These are phyloP conservation scores for Plasmodium falciparum DNA, from an alignment of 169 alveolate species.

Conservation along the genomic window DNA sequence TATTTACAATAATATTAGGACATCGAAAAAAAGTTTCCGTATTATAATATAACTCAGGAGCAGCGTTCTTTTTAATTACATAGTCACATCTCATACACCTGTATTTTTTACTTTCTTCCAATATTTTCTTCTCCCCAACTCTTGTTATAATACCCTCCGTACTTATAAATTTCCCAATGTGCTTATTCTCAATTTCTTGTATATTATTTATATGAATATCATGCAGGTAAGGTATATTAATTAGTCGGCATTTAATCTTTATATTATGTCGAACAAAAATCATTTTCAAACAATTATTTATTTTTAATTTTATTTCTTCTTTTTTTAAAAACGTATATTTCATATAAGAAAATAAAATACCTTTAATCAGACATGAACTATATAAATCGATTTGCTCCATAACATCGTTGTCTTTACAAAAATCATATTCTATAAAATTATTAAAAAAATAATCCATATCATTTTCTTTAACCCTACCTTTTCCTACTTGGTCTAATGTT, in stretches of 20 bases:
- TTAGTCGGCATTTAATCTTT: constrained; percentile 48
- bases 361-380: constrained; percentile 60
- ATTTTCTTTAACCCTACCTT: background rate
- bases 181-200: constrained; percentile 65
- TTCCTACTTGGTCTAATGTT: background rate
- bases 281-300: constrained; percentile 66
- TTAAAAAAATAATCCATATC: background rate
- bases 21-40: constrained; percentile 70
- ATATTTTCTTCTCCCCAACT: constrained; percentile 78
- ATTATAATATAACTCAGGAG: constrained; percentile 79
- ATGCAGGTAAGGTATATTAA: constrained; percentile 49
- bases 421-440: constrained; percentile 50
- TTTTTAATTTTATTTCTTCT: constrained; percentile 27
- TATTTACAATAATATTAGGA: constrained; percentile 26
- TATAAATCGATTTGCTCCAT: constrained; percentile 57
- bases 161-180: constrained; percentile 62
- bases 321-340: constrained; percentile 35
- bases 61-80: constrained; percentile 77
- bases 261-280: constrained; percentile 55
- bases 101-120: constrained; percentile 83
- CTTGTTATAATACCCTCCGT: constrained; percentile 71
- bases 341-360: constrained; percentile 43
- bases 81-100: constrained; percentile 79
- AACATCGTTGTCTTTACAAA: constrained; percentile 28
- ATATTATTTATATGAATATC: constrained; percentile 37